A percentile compares a stretch with the other conserved stretches of the same genome.
phyloP scores from a whole-genome alignment of 2,329 filamentous ascomycete species.

The Kalmusia sp. region DNA sequence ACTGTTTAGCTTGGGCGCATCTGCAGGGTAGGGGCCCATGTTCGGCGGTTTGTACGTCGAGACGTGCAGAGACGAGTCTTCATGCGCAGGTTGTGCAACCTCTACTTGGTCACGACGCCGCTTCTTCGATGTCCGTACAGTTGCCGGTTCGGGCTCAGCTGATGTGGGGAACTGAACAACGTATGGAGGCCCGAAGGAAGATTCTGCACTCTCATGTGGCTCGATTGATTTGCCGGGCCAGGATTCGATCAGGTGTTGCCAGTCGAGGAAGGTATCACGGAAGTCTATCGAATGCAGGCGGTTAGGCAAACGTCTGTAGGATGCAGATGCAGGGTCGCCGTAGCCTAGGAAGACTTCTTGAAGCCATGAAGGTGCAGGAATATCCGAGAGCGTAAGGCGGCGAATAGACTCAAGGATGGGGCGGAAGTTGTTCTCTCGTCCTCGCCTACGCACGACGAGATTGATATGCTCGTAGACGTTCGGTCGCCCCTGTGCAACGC shows the following conservation, averaged over 20 bases:
- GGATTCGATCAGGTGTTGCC: constrained; percentile 91
- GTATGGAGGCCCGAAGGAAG: constrained; percentile 86
- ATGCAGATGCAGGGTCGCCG: constrained; percentile 87
- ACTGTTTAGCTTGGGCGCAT: constrained; percentile 80
- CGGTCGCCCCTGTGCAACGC: constrained; percentile 68
- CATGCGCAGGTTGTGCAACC: constrained; percentile 64
- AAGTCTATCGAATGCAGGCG: constrained; percentile 83
- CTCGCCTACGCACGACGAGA: constrained; percentile 79
- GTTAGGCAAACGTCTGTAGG: constrained; percentile 82
- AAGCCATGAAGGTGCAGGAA: constrained; percentile 87
- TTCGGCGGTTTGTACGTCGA: constrained; percentile 91
- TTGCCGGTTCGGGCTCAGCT: constrained; percentile 50
- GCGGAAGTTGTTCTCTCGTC: constrained; percentile 97
- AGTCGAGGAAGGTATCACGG: constrained; percentile 92
- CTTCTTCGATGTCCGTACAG: constrained; percentile 77
- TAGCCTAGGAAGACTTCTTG: constrained; percentile 98
- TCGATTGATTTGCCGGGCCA: constrained; percentile 88
- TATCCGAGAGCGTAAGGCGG: constrained; percentile 81
- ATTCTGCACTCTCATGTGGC: constrained; percentile 72
- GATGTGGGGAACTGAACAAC: constrained; percentile 69
- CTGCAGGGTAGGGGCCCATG: constrained; percentile 85
- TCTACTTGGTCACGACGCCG: constrained; percentile 79
- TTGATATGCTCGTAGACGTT: constrained; percentile 88
- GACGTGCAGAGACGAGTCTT: constrained; percentile 70
- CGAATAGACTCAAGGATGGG: constrained; percentile 91